Percentiles rank a stretch among this genome's conserved stretches.
These are phyloP conservation scores for Alisma plantagoaquatica DNA, from an alignment of 106 monocot genomes.

Conservation along the genomic window DNA sequence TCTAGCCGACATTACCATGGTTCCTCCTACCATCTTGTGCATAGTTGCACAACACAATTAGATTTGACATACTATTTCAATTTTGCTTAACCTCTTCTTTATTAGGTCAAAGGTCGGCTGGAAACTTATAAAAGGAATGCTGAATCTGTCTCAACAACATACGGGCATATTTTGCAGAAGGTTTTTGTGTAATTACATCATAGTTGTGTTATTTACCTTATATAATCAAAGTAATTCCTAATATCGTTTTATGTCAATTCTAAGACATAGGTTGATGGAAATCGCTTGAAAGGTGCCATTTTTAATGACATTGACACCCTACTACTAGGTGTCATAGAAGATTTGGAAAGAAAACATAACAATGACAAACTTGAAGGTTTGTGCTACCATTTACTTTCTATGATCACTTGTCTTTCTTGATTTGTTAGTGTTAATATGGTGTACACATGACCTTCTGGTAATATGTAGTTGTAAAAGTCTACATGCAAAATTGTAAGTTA, in stretches of 20 bases:
- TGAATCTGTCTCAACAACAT: slow-evolving; percentile 57
- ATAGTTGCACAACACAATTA: too few relatives aligned
- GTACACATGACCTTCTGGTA: too few relatives aligned
- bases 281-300: slow-evolving; percentile 49
- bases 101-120: slow-evolving; percentile 75
- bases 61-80: background rate
- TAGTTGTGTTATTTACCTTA: background rate
- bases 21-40: too few relatives aligned
- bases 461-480: too few relatives aligned
- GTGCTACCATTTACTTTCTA: background rate
- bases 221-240: background rate
- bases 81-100: slow-evolving; percentile 9
- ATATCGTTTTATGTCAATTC: slow-evolving; percentile 5
- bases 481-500: too few relatives aligned
- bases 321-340: slow-evolving; percentile 21
- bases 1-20: too few relatives aligned
- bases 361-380: slow-evolving; percentile 34
- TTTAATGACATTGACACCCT: slow-evolving; percentile 75
- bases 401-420: too few relatives aligned
- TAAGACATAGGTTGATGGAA: slow-evolving; percentile 76
- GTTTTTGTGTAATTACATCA: slow-evolving; percentile 21
- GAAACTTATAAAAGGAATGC: slow-evolving; percentile 73
- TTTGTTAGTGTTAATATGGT: too few relatives aligned
- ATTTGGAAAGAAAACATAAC: slow-evolving; percentile 21
- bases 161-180: slow-evolving; percentile 53